Evolutionary conservation across 169 alveolate genomes (phyloP), one percentile per base, ranked within the genome.

Genomic region (Plasmodium billcollinsi): DNA sequence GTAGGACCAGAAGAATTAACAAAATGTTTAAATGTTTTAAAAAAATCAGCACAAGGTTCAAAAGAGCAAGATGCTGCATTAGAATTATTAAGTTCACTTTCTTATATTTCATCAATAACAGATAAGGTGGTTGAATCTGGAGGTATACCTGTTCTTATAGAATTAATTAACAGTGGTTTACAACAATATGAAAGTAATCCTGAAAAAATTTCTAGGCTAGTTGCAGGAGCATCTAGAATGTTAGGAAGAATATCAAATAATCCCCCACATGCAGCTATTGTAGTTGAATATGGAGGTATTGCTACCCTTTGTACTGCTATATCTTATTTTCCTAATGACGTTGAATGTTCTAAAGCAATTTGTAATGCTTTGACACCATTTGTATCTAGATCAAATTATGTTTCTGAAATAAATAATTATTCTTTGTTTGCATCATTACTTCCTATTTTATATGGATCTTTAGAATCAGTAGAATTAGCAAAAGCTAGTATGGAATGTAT

Each of bases 51-150:
- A 15, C 94, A 96, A 26, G 98, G 97, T 20, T 88, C 96, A 26
- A 91, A 96, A 33, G 98, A 96, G 86, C 96, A 96, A 92, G 97
- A 96, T 86, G 94, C 96, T 49, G 98, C 98, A 11, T 92, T 97
- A 15, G 94, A 95, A 58, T 96, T 97, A 63, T 92, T 97, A 63
- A 94, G 97, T 39, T 96, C 97, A 12, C 96, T 97, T 95, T 96
- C 98, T 0, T 97, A 97, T 92, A 96, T 97, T 29, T 94, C 98
- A 4, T 95, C 98, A 2, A 94, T 95, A 62, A 95, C 98, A 45
- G 98, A 95, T 63, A 97, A 96, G 90, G 94, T 97, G 29, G 98
- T 96, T 45, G 88, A 96, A 89, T 96, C 96, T 24, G 98, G 98
- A 29, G 98, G 97, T 62, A 88, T 96, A 52, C 97, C 97, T 5